Percentiles rank a stretch among this genome's conserved stretches.
phyloP scores from a whole-genome alignment of 2,329 filamentous ascomycete genomes.

The Pseudogymnoascus sp. region DNA sequence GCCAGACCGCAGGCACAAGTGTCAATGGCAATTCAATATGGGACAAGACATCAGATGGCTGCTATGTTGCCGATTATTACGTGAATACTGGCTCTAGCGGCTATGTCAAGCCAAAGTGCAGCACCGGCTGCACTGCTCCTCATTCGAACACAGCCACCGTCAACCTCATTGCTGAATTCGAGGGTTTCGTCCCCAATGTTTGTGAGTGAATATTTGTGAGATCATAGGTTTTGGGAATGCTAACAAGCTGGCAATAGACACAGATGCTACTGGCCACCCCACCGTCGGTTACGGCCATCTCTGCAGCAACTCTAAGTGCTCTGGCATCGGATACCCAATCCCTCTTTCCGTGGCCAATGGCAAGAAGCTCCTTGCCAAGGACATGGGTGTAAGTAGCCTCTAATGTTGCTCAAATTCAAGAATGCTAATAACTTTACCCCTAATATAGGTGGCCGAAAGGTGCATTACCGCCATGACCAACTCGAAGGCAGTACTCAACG shows the following conservation, averaged over 20 bases:
- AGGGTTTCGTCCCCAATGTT: conserved; percentile 27
- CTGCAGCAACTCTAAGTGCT: conserved; percentile 35
- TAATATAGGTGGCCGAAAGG: conserved; percentile 27
- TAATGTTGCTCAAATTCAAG: not conserved
- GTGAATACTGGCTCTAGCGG: conserved; percentile 4
- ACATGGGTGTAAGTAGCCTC: conserved; percentile 29
- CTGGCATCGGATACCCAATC: conserved; percentile 39
- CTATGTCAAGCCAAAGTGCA: conserved; percentile 6
- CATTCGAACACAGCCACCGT: conserved; percentile 30
- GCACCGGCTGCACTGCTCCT: conserved; percentile 38
- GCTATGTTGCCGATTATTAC: conserved; percentile 17
- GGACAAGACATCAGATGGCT: conserved; percentile 14
- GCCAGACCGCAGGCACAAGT: not conserved
- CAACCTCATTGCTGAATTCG: conserved; percentile 32
- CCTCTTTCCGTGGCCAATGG: conserved; percentile 37
- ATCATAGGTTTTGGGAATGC: not conserved
- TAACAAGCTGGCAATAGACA: conserved; percentile 16
- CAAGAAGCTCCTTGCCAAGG: conserved; percentile 33
- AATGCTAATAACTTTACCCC: not conserved
- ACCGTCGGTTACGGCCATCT: conserved; percentile 46
- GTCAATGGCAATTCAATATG: conserved; percentile 19
- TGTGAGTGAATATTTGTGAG: conserved; percentile 19
- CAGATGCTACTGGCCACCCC: conserved; percentile 39
- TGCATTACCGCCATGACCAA: conserved; percentile 34
- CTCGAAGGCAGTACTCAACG: conserved; percentile 35